Percentiles rank a stretch among this genome's conserved stretches.
These are phyloP conservation scores for Epichloe uncinata DNA, from an alignment of 2,329 filamentous ascomycete genomes.

Conservation along the genomic window DNA sequence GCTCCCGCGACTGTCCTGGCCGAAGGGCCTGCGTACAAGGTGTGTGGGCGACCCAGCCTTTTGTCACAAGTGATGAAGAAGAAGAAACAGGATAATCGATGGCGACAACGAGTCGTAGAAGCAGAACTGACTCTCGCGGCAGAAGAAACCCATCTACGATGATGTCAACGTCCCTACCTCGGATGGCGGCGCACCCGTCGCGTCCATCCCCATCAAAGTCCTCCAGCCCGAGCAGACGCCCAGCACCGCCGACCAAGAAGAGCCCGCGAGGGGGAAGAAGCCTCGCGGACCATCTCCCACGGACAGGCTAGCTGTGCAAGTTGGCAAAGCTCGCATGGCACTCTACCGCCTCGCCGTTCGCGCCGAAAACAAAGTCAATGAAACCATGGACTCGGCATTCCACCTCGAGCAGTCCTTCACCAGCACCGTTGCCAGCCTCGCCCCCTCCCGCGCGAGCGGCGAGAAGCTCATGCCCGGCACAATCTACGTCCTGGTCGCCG, in stretches of 20 bases:
- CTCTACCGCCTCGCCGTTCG: conserved; percentile 62
- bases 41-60: conserved; percentile 6
- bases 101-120: not conserved
- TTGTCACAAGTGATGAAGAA: not conserved
- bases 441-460: conserved; percentile 70
- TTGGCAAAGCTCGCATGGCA: conserved; percentile 67
- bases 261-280: conserved; percentile 15
- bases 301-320: conserved; percentile 72
- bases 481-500: conserved; percentile 84
- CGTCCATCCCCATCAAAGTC: conserved; percentile 15
- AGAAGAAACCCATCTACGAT: conserved; percentile 71
- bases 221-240: conserved; percentile 9
- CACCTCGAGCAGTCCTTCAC: conserved; percentile 82
- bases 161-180: conserved; percentile 37
- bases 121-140: conserved; percentile 1
- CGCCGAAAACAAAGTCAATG: conserved; percentile 74
- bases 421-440: conserved; percentile 74
- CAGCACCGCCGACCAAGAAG: conserved; percentile 17
- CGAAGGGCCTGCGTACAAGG: conserved; percentile 32
- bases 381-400: conserved; percentile 66
- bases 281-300: conserved; percentile 59
- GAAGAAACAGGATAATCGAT: not conserved
- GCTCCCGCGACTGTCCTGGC: conserved; percentile 35
- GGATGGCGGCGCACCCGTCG: conserved; percentile 13
- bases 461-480: conserved; percentile 82